Evolutionary conservation across 345 rosid genomes (phyloP).

Genomic region (Populus ilicifolia): DNA sequence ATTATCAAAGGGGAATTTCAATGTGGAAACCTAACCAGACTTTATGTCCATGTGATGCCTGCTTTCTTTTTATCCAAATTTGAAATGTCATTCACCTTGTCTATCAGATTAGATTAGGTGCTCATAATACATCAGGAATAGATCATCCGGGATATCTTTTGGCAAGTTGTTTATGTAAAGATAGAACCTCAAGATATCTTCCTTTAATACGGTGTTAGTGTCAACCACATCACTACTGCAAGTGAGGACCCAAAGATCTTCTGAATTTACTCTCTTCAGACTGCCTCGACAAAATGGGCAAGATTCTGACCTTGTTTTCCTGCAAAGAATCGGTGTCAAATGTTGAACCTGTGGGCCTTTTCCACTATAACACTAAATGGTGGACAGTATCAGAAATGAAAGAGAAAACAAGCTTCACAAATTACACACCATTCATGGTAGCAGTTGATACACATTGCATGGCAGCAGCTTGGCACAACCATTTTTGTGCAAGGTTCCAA

Average conservation of each 20-base stretch:
- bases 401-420: background rate
- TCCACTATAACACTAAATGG: background rate
- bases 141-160: constrained; percentile 22
- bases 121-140: constrained; percentile 31
- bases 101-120: constrained; percentile 22
- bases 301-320: constrained; percentile 31
- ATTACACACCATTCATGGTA: constrained; percentile 26
- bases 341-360: background rate
- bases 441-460: constrained; percentile 37
- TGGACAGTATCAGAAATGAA: background rate
- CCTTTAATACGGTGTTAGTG: constrained; percentile 17
- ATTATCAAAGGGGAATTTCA: constrained; percentile 4
- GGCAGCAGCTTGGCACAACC: constrained; percentile 30
- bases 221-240: constrained; percentile 27
- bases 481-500: constrained; percentile 34
- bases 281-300: constrained; percentile 33
- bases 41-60: constrained; percentile 7
- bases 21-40: constrained; percentile 15
- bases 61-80: constrained; percentile 7
- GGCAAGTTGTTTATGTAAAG: constrained; percentile 26
- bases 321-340: background rate
- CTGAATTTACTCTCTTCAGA: constrained; percentile 24
- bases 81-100: background rate
- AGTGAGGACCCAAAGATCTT: constrained; percentile 32
- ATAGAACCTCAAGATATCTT: constrained; percentile 25